Evolutionary conservation across 495 filamentous ascomycete species (phyloP), one percentile per base, ranked within the genome.

Genomic region (Aspergillus sclerotiicarbonarius): DNA sequence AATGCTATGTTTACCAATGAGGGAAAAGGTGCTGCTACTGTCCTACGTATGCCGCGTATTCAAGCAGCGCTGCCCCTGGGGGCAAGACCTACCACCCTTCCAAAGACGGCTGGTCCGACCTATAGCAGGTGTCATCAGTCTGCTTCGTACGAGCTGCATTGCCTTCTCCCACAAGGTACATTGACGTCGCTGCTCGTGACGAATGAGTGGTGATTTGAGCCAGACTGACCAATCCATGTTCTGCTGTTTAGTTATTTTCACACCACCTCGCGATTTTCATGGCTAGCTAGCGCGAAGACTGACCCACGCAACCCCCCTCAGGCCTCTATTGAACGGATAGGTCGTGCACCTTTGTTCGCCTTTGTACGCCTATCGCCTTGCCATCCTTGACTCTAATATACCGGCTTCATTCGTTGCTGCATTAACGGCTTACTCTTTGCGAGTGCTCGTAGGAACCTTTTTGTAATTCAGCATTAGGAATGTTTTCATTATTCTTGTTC

Each of bases 311-410:
- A 16, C 3, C 54, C 54, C 54, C 31, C 49, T 57, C 5, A 45
- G 54, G 10, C 54, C 54, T 9, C 49, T 50, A 31, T 57, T 57
- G 2, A 57, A 19, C 3, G 44, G 54, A n/a, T 57, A 44, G 1
- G 39, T 48, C 1, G 20, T 39, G 8, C 45, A 44, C 10, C 54
- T 45, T 2, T 44, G 54, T 2, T 41, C 54, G 54, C 10, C 54
- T 45, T 2, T 44, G 54, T 2, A 50, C 54, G 6, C 54, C 54
- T 16, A 50, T 45, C 8, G 41, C 32, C 29, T 41, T 57, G 0
- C 54, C 54, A n/a, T 57, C 45, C 10, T 57, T 57, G 54, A 57
- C 54, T 0, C 45, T 45, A 16, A 57, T 50, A 32, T 57, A 44
- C 16, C 48, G 16, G 8, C 45, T 44, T 9, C 54, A 50, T 9